Percentiles rank a stretch among this genome's conserved stretches.
Evolutionary conservation across 1,284 basidiomycete genomes (phyloP).

Genomic region (Cystobasidium slooffiae): DNA sequence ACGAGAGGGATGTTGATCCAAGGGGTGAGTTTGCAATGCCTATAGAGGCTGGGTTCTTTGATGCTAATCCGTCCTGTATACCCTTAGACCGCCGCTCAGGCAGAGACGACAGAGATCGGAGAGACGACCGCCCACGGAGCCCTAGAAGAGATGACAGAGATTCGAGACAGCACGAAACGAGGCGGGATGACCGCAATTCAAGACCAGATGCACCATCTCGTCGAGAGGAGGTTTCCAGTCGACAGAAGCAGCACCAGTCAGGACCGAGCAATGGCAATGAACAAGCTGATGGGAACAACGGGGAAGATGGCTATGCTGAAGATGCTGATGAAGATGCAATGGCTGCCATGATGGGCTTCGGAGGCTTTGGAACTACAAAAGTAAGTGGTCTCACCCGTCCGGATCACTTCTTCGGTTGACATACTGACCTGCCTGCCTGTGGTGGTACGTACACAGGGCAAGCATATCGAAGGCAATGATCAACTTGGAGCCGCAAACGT

Average conservation of each 20-base stretch:
- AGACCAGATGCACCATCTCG: not conserved
- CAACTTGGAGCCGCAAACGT: constrained; percentile 32
- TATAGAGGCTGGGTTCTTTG: too few relatives aligned
- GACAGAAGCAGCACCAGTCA: not conserved
- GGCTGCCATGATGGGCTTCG: constrained; percentile 88
- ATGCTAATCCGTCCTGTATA: not conserved
- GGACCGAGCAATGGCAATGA: not conserved
- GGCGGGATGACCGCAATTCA: not conserved
- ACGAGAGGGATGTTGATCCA: not conserved
- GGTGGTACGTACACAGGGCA: constrained; percentile 16
- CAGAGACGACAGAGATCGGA: constrained; percentile 18
- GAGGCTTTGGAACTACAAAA: constrained; percentile 87
- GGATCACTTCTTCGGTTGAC: not conserved
- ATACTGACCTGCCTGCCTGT: not conserved
- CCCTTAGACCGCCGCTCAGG: constrained; percentile 5
- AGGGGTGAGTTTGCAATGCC: not conserved
- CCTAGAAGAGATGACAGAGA: constrained; percentile 10
- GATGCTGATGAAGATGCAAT: constrained; percentile 70
- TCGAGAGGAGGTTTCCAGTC: not conserved
- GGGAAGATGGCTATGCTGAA: constrained; percentile 65
- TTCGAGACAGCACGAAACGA: not conserved
- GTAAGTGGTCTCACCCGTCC: constrained; percentile 60
- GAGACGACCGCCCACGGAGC: constrained; percentile 15
- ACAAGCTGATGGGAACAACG: not conserved
- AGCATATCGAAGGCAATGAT: constrained; percentile 46